phyloP scores from a whole-genome alignment of 805 yeast genomes.

The Sugiyamaella mastotermitis region DNA sequence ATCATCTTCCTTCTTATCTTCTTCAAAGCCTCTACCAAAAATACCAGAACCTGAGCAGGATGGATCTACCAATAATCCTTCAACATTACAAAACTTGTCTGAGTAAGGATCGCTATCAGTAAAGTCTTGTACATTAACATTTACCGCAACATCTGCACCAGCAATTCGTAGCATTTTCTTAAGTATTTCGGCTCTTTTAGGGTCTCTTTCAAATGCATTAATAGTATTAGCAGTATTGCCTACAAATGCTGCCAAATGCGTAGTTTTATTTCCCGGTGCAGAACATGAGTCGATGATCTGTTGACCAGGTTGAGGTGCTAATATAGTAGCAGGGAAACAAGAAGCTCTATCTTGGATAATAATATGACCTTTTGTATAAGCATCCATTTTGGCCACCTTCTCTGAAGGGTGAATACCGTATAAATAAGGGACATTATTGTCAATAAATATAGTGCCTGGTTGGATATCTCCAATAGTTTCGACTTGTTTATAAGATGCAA shows the following conservation, averaged over 20 bases:
- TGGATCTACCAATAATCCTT: conserved; percentile 89
- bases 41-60: conserved; percentile 98
- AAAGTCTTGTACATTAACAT: conserved; percentile 50
- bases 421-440: conserved; percentile 64
- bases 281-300: conserved; percentile 88
- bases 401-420: conserved; percentile 80
- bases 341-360: conserved; percentile 96
- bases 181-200: conserved; percentile 60
- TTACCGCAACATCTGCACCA: conserved; percentile 46
- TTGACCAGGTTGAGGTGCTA: conserved; percentile 56
- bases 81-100: conserved; percentile 52
- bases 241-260: conserved; percentile 75
- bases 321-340: conserved; percentile 87
- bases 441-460: conserved; percentile 51
- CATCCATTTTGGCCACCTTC: conserved; percentile 56
- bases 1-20: conserved; percentile 34
- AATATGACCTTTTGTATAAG: conserved; percentile 68
- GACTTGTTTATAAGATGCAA: conserved; percentile 40
- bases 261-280: conserved; percentile 98
- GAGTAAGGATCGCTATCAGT: conserved; percentile 46
- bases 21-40: conserved; percentile 70
- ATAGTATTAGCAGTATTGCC: conserved; percentile 38
- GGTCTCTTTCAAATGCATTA: conserved; percentile 84
- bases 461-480: conserved; percentile 38
- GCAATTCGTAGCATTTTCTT: conserved; percentile 77